phyloP scores from a whole-genome alignment of 1,284 basidiomycete genomes.

The Cutaneotrichosporon mucoides region DNA sequence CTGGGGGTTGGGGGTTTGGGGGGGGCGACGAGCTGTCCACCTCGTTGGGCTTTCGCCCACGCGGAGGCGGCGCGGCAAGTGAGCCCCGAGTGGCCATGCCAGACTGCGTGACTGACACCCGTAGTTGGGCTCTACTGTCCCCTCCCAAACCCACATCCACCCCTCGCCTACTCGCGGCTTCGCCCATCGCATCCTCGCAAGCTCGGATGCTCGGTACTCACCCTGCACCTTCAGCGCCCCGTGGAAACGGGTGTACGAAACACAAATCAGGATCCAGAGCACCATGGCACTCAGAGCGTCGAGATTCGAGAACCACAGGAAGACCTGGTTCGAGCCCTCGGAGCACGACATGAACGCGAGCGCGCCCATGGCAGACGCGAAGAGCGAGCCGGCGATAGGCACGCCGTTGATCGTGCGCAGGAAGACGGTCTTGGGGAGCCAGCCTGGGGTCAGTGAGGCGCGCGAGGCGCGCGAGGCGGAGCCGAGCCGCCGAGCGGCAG shows the following conservation, averaged over 20 bases:
- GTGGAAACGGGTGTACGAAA: constrained; percentile 73
- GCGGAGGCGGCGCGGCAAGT: no score
- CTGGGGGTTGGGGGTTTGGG: no score
- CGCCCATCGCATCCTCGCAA: no score
- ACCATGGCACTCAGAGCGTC: constrained; percentile 52
- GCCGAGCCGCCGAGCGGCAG: no score
- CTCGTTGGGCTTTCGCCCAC: no score
- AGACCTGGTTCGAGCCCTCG: constrained; percentile 59
- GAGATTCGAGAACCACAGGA: constrained; percentile 69
- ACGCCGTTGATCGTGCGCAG: constrained; percentile 59
- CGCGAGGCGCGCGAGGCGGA: not conserved
- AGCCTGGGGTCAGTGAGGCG: constrained; percentile 40
- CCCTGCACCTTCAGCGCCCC: constrained; percentile 65
- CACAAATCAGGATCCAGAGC: constrained; percentile 72
- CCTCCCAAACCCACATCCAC: no score
- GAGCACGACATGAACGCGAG: constrained; percentile 55
- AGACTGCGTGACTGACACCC: no score
- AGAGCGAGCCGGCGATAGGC: constrained; percentile 59
- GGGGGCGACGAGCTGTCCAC: no score
- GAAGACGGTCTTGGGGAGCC: constrained; percentile 58
- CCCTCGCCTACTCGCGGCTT: no score
- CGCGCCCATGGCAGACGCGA: constrained; percentile 61
- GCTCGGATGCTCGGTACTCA: not conserved
- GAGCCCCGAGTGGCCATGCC: no score
- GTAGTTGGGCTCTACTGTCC: no score